Conservation (phyloP, 768 basidiomycete species). For the Zangia roseola region DNA sequence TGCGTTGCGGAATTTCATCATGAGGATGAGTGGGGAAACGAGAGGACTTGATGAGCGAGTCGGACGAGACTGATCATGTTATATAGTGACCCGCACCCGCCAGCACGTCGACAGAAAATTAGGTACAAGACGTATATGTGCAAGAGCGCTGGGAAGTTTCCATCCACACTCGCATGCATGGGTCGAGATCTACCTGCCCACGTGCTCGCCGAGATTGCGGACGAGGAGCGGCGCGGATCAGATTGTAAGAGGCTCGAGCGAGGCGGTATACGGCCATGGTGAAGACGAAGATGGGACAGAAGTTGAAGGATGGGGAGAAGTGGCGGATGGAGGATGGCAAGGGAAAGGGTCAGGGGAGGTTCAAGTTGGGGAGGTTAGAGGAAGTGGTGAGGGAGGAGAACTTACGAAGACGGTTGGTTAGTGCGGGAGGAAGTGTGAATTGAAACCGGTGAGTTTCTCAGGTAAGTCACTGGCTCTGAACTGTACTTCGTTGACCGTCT, state of each 20-base stretch:
- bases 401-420: conserved; percentile 9
- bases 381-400: conserved; percentile 33
- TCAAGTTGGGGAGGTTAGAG: conserved; percentile 30
- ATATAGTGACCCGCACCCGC: no score
- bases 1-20: no score
- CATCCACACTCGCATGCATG: conserved; percentile 45
- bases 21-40: no score
- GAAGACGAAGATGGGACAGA: conserved; percentile 56
- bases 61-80: no score
- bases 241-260: conserved; percentile 50
- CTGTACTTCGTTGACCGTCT: no score
- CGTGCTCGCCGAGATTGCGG: conserved; percentile 51
- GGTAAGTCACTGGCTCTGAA: no score
- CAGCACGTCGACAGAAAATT: conserved; percentile 60
- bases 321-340: conserved; percentile 37
- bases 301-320: conserved; percentile 35
- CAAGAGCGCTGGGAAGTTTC: conserved; percentile 65
- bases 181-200: conserved; percentile 64
- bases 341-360: conserved; percentile 22
- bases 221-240: conserved; percentile 47
- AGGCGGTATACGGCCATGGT: conserved; percentile 70
- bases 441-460: no score
- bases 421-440: background rate
- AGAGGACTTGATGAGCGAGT: no score
- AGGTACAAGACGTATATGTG: conserved; percentile 63